Base-by-base conservation (phyloP, 2,329 filamentous ascomycete species). In the Aspergillus oerlinghausenensis region DNA sequence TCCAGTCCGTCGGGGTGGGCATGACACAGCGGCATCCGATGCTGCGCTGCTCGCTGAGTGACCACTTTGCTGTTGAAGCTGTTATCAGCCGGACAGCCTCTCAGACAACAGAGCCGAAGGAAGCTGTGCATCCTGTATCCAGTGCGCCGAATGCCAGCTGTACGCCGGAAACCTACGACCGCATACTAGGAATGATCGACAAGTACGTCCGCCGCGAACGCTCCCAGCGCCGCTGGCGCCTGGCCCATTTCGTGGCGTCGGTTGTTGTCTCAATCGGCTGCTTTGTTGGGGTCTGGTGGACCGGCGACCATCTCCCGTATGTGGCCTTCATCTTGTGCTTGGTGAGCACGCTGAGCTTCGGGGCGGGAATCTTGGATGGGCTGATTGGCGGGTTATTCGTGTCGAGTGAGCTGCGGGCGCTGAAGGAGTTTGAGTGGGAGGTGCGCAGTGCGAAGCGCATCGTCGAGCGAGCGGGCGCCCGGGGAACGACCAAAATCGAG, bases 361-460 rank as follows among this genome's bases (percentile, higher is more conserved):
- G 83, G 17, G 85, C 87, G 3, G 93, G 93, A 0, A 83, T 91
- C 2, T 71, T 97, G 21, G 90, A 97, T 69, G 92, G 93, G 0
- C 75, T 97, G 43, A 89, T 97, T 70, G 89, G 92, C 0, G 82
- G 94, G 0, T 73, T 97, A 50, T 99, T 99, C 71, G 88, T 96
- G 57, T 87, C 88, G 10, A 86, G 86, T 59, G 94, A 99, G 76
- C 75, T 97, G 57, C 82, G 91, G 57, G 87, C 88, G 3, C 77
- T 99, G 54, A 87, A 85, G 66, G 94, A 99, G 77, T 97, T 97
- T 75, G 86, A 94, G 70, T 97, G 91, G 89, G 94, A 99, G 74
- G 87, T 97, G 26, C 78, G 78, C 51, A 92, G 89, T 69, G 87
- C 88, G 11, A 47, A 47, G 23, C 43, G 43, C 11, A 47, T 26